A percentile compares a stretch with the other conserved stretches of the same genome.
phyloP scores from a whole-genome alignment of 495 filamentous ascomycete species.

The Talaromyces trachyspermus region DNA sequence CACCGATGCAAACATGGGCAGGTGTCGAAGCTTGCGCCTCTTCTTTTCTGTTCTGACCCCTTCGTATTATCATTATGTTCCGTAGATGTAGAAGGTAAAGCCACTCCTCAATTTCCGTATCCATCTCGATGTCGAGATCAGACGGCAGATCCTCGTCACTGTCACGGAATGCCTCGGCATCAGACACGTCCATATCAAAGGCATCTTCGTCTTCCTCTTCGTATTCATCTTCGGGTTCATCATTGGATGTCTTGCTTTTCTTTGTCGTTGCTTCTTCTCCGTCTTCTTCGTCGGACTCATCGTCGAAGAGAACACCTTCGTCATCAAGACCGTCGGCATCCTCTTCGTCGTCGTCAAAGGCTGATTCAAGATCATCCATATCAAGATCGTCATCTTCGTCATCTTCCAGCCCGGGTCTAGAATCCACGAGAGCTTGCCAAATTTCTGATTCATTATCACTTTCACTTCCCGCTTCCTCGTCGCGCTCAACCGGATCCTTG shows the following conservation, averaged over 20 bases:
- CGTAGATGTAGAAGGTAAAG: conserved; percentile 9
- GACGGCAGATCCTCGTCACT: conserved; percentile 50
- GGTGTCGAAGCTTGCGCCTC: conserved; percentile 73
- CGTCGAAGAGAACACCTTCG: conserved; percentile 46
- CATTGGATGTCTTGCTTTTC: conserved; percentile 34
- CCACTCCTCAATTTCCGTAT: too few species aligned
- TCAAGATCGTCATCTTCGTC: conserved; percentile 52
- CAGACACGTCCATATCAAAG: conserved; percentile 44
- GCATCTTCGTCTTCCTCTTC: conserved; percentile 37
- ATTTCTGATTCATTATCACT: conserved; percentile 62
- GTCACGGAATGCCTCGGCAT: conserved; percentile 45
- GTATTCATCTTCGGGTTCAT: conserved; percentile 38
- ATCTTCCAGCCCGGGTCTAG: conserved; percentile 68
- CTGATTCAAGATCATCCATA: conserved; percentile 57
- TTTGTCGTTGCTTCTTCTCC: conserved; percentile 37
- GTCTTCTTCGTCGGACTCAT: conserved; percentile 41
- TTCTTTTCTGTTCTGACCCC: too few species aligned
- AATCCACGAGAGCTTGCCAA: conserved; percentile 86
- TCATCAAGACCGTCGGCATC: conserved; percentile 43
- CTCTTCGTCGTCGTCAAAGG: conserved; percentile 39
- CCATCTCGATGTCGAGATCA: conserved; percentile 37
- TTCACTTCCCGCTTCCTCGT: conserved; percentile 16
- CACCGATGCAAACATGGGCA: conserved; percentile 85
- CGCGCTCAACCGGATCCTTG: conserved; percentile 27
- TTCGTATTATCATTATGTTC: conserved; percentile 39